phyloP scores from a whole-genome alignment of 768 basidiomycete species.

The Xerocomus potaroensis region DNA sequence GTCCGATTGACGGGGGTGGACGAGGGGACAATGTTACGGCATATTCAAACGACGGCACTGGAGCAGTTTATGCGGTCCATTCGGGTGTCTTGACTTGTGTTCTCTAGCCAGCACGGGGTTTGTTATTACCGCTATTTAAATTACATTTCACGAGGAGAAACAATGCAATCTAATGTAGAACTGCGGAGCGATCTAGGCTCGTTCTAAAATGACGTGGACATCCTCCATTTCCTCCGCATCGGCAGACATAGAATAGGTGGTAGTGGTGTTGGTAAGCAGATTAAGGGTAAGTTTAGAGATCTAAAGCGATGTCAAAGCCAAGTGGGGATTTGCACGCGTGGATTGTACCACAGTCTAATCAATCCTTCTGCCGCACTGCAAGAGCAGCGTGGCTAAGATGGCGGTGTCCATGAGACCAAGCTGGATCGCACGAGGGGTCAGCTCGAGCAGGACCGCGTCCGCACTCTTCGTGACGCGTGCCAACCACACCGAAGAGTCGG shows the following conservation, averaged over 20 bases:
- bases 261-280: neutral
- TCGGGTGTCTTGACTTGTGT: conserved; percentile 28
- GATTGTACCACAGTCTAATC: conserved; percentile 38
- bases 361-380: conserved; percentile 60
- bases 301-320: too few species aligned
- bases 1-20: conserved; percentile 45
- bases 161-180: neutral
- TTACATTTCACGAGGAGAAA: conserved; percentile 3
- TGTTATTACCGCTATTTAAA: conserved; percentile 23
- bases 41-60: conserved; percentile 60
- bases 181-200: neutral
- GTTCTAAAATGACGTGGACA: too few species aligned
- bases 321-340: neutral
- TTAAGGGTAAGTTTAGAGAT: neutral
- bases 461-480: conserved; percentile 48
- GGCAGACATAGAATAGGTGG: too few species aligned
- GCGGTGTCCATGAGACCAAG: conserved; percentile 49
- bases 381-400: conserved; percentile 48
- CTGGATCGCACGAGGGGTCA: conserved; percentile 53
- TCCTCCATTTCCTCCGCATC: too few species aligned
- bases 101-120: conserved; percentile 1
- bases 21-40: conserved; percentile 55
- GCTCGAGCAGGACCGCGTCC: conserved; percentile 46
- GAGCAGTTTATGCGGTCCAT: conserved; percentile 64
- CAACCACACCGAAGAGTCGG: conserved; percentile 37